A percentile compares a stretch with the other conserved stretches of the same genome.
phyloP scores from a whole-genome alignment of 352 stramenopile species.

The Pythium folliculosum region DNA sequence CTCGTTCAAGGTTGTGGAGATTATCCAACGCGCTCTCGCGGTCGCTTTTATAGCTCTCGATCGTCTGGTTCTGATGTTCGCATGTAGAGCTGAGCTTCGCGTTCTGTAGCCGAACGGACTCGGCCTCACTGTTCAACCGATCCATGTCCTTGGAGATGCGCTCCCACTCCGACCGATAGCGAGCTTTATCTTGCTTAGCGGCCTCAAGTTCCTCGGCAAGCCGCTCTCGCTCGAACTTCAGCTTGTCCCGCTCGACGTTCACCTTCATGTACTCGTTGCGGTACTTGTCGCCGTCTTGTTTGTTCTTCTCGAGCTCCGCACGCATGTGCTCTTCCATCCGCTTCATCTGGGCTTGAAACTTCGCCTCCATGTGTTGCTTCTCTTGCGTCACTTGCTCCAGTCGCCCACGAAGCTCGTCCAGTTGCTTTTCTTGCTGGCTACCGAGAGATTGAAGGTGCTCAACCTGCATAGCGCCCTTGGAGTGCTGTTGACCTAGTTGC shows the following conservation, averaged over 20 bases:
- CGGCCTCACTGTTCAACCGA: slow-evolving; percentile 39
- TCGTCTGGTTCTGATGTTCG: slow-evolving; percentile 53
- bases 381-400: slow-evolving; percentile 44
- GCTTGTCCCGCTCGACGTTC: slow-evolving; percentile 53
- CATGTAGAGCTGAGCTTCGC: slow-evolving; percentile 52
- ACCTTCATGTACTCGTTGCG: slow-evolving; percentile 49
- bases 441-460: slow-evolving; percentile 45
- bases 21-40: slow-evolving; percentile 43
- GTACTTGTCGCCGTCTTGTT: slow-evolving; percentile 60
- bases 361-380: slow-evolving; percentile 44
- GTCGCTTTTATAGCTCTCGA: slow-evolving; percentile 52
- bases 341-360: slow-evolving; percentile 52
- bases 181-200: slow-evolving; percentile 46
- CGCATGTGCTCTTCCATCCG: slow-evolving; percentile 67
- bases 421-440: slow-evolving; percentile 52
- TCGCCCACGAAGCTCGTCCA: slow-evolving; percentile 37
- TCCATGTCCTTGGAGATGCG: slow-evolving; percentile 51
- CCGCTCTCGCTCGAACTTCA: slow-evolving; percentile 60
- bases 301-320: slow-evolving; percentile 47
- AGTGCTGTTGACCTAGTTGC: slow-evolving; percentile 44
- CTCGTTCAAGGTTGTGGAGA: slow-evolving; percentile 47
- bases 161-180: slow-evolving; percentile 55
- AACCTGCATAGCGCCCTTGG: slow-evolving; percentile 38
- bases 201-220: slow-evolving; percentile 49
- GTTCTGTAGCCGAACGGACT: slow-evolving; percentile 54